Base-by-base conservation (phyloP, 164 flowering plant genomes). In the Dillenia suffruticosa region DNA sequence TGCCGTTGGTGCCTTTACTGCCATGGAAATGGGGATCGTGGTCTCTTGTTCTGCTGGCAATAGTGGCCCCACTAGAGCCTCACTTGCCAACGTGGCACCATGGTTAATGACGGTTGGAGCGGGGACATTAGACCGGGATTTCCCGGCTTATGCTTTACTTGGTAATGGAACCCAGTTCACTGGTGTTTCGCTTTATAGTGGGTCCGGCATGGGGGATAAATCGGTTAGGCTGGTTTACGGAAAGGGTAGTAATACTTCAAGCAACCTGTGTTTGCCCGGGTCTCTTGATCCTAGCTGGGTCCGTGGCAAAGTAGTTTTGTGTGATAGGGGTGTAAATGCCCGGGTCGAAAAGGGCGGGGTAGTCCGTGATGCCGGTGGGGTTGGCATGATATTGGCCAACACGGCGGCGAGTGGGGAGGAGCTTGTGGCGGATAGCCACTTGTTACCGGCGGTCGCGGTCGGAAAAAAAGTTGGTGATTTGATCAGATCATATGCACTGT, bases 81-180 rank as follows among this genome's bases (percentile, higher is more conserved):
- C 91, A 0, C 56, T 90, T 0, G 82, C 92, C 4, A 90, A 90
- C 57, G 79, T 77, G 5, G 94, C 96, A 9, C 97, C 97, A 0
- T 93, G 98, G 98, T 79, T 89, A 47, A 72, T 80, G 81, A 89
- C 97, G 11, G 92, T 93, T 4, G 98, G 96, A 0, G 97, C 98
- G 10, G 90, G 97, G 2, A 90, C 97, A 0, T 46, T 93, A 1
- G 98, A 93, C 63, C 76, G 98, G 11, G 87, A 89, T 62, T 93
- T 93, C 63, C 97, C 98, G 8, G 94, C 96, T 14, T 81, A 22
- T 44, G 88, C 77, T 0, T 3, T 22, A 0, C 68, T 93, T 5
- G 97, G 96, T 0, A 70, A 80, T 58, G 72, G 76, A 1, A 59
- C 64, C 11, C 65, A 68, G 12, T 70, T 68, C 70, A 57, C 75